Base-by-base conservation (phyloP, 495 filamentous ascomycete species). In the Neurospora sp. region DNA sequence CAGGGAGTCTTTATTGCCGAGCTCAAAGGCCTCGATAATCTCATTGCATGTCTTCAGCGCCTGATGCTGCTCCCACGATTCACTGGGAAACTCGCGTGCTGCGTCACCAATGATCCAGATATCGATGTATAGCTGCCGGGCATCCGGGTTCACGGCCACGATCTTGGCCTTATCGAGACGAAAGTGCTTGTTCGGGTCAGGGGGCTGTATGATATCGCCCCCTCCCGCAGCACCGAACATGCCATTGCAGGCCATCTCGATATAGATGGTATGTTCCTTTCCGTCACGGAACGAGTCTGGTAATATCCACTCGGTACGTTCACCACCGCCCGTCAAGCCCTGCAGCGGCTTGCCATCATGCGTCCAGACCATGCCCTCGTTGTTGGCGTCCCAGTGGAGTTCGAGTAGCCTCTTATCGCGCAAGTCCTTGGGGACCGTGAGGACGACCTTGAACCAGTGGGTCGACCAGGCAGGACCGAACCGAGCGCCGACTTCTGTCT, bases 391-490 rank as follows among this genome's bases (percentile, higher is more conserved):
- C 94, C 96, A 99, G 76, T 96, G 93, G 72, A 99, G 91, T 81
- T 98, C 96, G 42, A 99, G 83, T 37, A 91, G 90, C 72, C 92
- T 88, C 76, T 93, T 92, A 48, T 93, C 80, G 37, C 79, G 84
- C 75, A 97, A 86, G 2, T 93, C 84, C 75, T 86, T 75, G 20
- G 96, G 96, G 27, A 99, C 87, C 2, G 86, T 92, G 72, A 99
- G 83, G 54, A 89, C 83, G 71, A 97, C 88, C 59, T 90, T 91
- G 86, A 98, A 96, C 96, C 96, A 99, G 82, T 98, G 95, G n/a
- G 96, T 99, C 0, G 93, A 93, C 96, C 96, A 99, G 66, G 94
- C 94, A 12, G 96, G 96, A 5, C 96, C 96, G 77, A 98, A 98
- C 16, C 85, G 88, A 72, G 90, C 86, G 39, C 95, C 94, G 71